Evolutionary conservation across 139 green algal species (phyloP).

Genomic region (Choricystis sp.): DNA sequence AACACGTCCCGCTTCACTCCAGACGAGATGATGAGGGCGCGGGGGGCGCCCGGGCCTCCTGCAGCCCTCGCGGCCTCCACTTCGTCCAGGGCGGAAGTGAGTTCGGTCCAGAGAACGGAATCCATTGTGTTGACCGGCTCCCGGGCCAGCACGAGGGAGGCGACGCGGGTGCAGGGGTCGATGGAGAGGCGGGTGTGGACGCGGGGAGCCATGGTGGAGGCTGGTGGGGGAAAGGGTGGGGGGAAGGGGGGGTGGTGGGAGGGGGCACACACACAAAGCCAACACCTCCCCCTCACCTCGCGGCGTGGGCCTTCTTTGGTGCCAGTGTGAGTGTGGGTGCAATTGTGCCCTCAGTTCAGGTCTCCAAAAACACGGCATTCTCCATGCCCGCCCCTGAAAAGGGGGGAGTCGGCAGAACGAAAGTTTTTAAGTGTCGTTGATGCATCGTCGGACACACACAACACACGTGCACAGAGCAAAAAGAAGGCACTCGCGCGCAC

Average conservation of each 20-base stretch:
- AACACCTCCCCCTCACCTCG: too few relatives aligned
- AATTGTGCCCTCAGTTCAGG: conserved; percentile 26
- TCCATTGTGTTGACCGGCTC: conserved; percentile 60
- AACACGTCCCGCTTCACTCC: conserved; percentile 58
- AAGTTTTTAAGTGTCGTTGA: conserved; percentile 24
- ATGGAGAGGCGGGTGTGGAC: neutral
- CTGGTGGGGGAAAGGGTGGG: neutral
- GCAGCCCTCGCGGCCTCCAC: conserved; percentile 25
- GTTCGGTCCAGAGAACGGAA: conserved; percentile 34
- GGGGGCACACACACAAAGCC: too few relatives aligned
- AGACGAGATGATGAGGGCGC: conserved; percentile 46
- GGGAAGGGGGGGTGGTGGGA: too few relatives aligned
- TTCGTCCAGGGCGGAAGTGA: conserved; percentile 24
- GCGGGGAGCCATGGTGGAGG: neutral
- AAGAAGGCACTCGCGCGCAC: too few relatives aligned
- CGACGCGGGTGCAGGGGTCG: conserved; percentile 11
- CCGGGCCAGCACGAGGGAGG: conserved; percentile 26
- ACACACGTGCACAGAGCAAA: conserved; percentile 6
- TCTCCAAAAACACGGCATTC: conserved; percentile 26
- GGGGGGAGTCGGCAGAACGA: conserved; percentile 30
- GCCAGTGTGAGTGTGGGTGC: neutral
- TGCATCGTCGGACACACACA: too few relatives aligned
- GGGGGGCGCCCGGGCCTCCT: conserved; percentile 9
- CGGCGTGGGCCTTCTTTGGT: neutral
- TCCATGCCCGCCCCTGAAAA: conserved; percentile 1